Base-by-base conservation (phyloP, 2,329 filamentous ascomycete genomes). In the Fusarium luffae region DNA sequence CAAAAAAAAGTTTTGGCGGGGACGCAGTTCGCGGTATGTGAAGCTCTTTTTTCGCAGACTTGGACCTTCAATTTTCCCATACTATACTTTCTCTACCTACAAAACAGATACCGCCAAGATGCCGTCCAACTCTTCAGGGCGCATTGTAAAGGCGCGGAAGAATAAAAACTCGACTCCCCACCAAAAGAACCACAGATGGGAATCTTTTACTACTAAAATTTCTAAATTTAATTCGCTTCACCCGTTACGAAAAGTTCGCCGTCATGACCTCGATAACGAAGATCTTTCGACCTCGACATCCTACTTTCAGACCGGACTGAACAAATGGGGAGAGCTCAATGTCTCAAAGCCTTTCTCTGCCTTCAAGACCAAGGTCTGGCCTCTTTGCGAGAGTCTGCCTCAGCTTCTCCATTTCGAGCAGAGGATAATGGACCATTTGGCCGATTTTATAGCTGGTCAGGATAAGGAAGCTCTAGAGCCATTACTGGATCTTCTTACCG, bases 261-360 rank as follows among this genome's bases (percentile, higher is more conserved):
- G 92, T 78, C 88, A 97, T 82, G 90, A 92, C 76, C 89, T 96
- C 82, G 92, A 94, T 67, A 89, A 91, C 77, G 90, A 93, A 83
- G 91, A 94, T 79, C 85, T 91, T 76, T 88, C 90, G 64, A 86
- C 90, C 23, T 88, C 90, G 28, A 92, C 92, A n/a, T 98, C 95
- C 21, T 96, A 97, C 81, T 94, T 99, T 74, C 89, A 90, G 73
- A 90, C 89, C 47, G 90, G 93, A 2, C 84, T 98, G 69, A 89
- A 94, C 69, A 93, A 92, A 86, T 99, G 96, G 96, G 84, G 87
- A 57, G 96, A 98, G 74, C 88, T 97, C 79, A 98, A 98, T 81
- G 85, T 98, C 68, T 94, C 95, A 18, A 90, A 92, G 68, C 88
- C 85, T 37, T 99, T 97, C 77, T 88, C 89, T 50, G 83, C 85